A percentile compares a stretch with the other conserved stretches of the same genome.
Evolutionary conservation across 371 early-diverging fungal genomes (phyloP).

Genomic region (Syncephalis fuscata): DNA sequence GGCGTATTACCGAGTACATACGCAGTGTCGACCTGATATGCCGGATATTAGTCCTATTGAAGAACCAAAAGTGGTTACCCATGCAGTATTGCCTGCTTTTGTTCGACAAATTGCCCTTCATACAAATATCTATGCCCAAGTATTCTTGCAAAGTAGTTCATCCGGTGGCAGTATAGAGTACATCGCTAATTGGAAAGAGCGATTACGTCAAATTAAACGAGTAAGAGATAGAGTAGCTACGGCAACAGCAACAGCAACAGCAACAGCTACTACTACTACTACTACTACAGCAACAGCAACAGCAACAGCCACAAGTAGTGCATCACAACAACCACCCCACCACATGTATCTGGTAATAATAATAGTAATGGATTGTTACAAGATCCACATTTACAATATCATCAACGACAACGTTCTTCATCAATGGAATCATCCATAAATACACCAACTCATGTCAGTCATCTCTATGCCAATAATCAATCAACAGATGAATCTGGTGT

Average conservation of each 20-base stretch:
- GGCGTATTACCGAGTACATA: constrained; percentile 27
- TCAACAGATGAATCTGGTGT: constrained; percentile 2
- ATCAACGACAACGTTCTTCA: too few relatives aligned
- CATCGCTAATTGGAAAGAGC: constrained; percentile 69
- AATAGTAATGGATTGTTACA: neutral
- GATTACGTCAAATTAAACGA: constrained; percentile 69
- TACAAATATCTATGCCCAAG: constrained; percentile 80
- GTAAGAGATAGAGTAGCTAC: neutral
- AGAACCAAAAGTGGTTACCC: constrained; percentile 69
- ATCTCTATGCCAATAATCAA: neutral
- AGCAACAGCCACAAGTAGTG: too few relatives aligned
- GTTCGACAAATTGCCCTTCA: constrained; percentile 76
- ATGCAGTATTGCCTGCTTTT: constrained; percentile 53
- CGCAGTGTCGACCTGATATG: constrained; percentile 62
- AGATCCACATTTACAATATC: neutral
- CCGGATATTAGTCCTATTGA: constrained; percentile 68
- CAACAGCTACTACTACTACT: too few relatives aligned
- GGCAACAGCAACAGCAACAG: neutral
- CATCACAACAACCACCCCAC: too few relatives aligned
- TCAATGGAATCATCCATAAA: too few relatives aligned
- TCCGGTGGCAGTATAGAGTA: constrained; percentile 32
- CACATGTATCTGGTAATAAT: too few relatives aligned
- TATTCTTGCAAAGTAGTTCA: constrained; percentile 37
- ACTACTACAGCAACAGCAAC: too few relatives aligned
- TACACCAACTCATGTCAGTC: neutral